Base-by-base conservation (phyloP, 1,139 yeast species). In the Blastobotrys buckinghamii region DNA sequence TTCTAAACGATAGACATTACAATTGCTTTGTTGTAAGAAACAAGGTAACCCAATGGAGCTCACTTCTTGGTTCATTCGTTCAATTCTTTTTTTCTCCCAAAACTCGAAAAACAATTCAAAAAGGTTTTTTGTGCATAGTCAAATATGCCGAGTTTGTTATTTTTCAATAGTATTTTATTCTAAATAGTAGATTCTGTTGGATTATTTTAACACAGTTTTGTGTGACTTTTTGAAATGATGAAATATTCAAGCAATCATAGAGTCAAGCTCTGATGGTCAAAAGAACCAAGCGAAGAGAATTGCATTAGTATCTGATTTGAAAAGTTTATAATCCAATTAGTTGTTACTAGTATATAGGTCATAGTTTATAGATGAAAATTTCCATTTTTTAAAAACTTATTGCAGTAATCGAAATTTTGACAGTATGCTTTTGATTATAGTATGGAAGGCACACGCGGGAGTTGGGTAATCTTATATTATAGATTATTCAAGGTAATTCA, bases 31-130 rank as follows among this genome's bases (percentile, higher is more conserved):
- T n/a, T 26, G 13, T 33, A 5, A 20, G 15, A n/a, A 19, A 34
- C 20, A 38, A 51, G 54, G 48, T 53, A 55, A 59, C 64, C 52
- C 64, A 61, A 61, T 59, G 64, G 64, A 60, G 64, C 64, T 61
- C 59, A 61, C 55, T 49, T 15, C 51, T 52, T 52, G 55, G 55
- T 54, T 56, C 57, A 48, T 55, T 54, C 47, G 20, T 22, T 26
- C 39, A 45, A 33, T 38, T 35, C 47, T 51, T 43, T 43, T 22
- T 29, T 30, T 19, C 39, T 19, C 17, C n/a, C 39, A 26, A 42
- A 46, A 43, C 24, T 22, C 24, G 24, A 22, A 7, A 22, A 22
- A 46, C 45, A 47, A 47, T 22, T 34, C n/a, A n/a, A n/a, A n/a
- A n/a, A n/a, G 36, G 39, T 33, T 38, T 20, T 22, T 19, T 49